Evolutionary conservation across 2,329 filamentous ascomycete species (phyloP), one percentile per base, ranked within the genome.

Genomic region (Paracoccidioides brasiliensis): DNA sequence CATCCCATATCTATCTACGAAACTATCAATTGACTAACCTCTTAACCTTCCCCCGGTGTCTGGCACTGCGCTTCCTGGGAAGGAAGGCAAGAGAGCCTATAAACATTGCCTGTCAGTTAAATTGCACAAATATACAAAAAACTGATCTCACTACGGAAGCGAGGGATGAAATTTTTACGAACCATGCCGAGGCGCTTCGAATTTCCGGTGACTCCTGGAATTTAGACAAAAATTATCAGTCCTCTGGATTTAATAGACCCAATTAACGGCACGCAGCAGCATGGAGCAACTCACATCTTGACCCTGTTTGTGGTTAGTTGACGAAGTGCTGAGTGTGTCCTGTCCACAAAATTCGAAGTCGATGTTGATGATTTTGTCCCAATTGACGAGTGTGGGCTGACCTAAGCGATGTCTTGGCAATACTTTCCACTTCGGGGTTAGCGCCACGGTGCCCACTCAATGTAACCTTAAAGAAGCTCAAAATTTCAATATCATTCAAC

Each of bases 21-120:
- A 37, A 15, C 32, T 32, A 10, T 40, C 7, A 38, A 15, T 53
- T 48, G 56, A 82, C 83, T 83, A 81, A 95, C 90, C 86, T 90
- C 89, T 96, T 96, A 75, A 96, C 91, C 83, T 95, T 95, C 76
- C 91, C 91, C 70, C 91, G 81, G 80, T 97, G 90, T 72, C 90
- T 84, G 76, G 90, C 82, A 71, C 90, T 89, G 74, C 91, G 86
- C 89, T 96, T 96, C 73, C 88, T 79, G 64, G 88, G 88, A 72
- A 93, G 77, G 79, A 83, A 91, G 68, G 86, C 87, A 76, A 97
- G 81, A 73, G 87, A 90, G 74, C 74, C 74, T 75, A 66, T 63
- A 59, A 45, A 65, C 59, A 66, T 67, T 61, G 68, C 67, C 38
- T 28, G 43, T 53, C 53, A 53, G 57, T 57, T 41, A 44, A 48